Evolutionary conservation across 257 asterid genomes (phyloP).

Genomic region (Solanum etuberosum): DNA sequence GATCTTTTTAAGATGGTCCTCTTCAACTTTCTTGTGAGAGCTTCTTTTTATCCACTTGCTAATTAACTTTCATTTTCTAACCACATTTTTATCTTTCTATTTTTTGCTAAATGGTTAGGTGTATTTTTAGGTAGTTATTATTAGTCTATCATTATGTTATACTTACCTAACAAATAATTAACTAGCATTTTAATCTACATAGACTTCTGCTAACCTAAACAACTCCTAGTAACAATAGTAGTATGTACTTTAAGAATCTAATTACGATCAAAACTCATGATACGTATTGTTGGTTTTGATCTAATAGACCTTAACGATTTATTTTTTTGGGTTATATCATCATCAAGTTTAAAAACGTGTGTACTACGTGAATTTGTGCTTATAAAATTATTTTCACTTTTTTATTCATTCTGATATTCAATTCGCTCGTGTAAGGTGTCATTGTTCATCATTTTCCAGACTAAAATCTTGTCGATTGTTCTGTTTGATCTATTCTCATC

Average conservation of each 20-base stretch:
- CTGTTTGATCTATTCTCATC: fast-evolving
- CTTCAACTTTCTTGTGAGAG: conserved; percentile 10
- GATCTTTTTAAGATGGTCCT: conserved; percentile 1
- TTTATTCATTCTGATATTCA: fast-evolving
- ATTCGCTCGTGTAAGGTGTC: fast-evolving
- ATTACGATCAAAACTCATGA: background rate
- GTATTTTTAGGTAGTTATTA: background rate
- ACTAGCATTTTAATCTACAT: background rate
- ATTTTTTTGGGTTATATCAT: background rate
- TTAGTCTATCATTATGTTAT: background rate
- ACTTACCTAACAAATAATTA: background rate
- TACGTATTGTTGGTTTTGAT: background rate
- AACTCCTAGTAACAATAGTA: background rate
- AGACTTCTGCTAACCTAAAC: background rate
- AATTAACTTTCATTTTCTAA: background rate
- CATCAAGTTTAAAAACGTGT: background rate
- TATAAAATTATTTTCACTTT: background rate
- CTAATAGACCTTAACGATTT: background rate
- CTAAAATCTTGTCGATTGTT: background rate
- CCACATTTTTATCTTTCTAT: background rate
- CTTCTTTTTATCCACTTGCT: conserved; percentile 3
- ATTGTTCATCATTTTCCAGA: background rate
- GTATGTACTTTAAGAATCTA: background rate
- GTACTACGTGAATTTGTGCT: background rate
- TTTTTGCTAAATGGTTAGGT: background rate